phyloP scores from a whole-genome alignment of 2,329 filamentous ascomycete species.

The Aulographum hederae region DNA sequence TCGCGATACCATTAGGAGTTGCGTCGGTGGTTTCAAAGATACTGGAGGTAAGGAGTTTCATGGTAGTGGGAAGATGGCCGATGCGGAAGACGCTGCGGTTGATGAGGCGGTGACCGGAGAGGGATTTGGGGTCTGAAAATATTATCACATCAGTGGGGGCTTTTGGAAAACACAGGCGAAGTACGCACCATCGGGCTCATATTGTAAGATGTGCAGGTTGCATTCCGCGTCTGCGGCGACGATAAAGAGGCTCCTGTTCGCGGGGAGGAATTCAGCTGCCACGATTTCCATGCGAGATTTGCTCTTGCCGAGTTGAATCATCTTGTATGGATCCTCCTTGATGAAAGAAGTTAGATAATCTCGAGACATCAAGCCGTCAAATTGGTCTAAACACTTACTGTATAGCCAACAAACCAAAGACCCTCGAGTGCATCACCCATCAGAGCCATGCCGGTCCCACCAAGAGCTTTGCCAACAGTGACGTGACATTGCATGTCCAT shows the following conservation, averaged over 20 bases:
- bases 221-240: constrained; percentile 70
- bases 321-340: constrained; percentile 85
- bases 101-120: constrained; percentile 73
- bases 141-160: neutral
- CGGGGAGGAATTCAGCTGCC: constrained; percentile 73
- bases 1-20: constrained; percentile 21
- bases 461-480: constrained; percentile 65
- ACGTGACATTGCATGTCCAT: constrained; percentile 96
- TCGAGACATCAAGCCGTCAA: constrained; percentile 2
- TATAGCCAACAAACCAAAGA: constrained; percentile 90
- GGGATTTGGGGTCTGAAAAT: constrained; percentile 68
- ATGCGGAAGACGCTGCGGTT: constrained; percentile 78
- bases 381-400: constrained; percentile 26
- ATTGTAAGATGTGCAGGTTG: constrained; percentile 77
- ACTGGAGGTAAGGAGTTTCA: constrained; percentile 54
- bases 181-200: constrained; percentile 74
- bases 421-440: constrained; percentile 86
- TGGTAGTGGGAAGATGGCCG: constrained; percentile 57
- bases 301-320: constrained; percentile 84
- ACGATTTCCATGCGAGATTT: constrained; percentile 60
- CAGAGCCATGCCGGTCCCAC: constrained; percentile 66
- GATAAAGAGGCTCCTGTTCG: constrained; percentile 66
- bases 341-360: too few relatives aligned
- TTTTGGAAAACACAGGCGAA: neutral
- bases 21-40: constrained; percentile 15